Conservation (phyloP, 1,139 yeast species). For the Saccharomyces hybrid region DNA sequence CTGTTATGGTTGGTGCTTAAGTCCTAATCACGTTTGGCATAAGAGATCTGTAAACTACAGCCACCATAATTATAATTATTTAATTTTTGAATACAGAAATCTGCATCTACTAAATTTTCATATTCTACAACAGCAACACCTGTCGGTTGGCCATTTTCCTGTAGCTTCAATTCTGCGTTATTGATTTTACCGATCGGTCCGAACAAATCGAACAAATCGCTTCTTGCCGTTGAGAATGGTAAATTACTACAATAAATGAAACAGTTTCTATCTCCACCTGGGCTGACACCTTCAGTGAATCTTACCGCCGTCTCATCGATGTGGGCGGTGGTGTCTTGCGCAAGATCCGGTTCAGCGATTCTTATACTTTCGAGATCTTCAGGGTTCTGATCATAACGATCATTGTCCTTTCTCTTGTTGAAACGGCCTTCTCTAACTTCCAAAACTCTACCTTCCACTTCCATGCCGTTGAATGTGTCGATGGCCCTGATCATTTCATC, state of each 20-base stretch:
- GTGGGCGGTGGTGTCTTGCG: slow-evolving; percentile 5
- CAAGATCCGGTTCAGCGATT: slow-evolving; percentile 15
- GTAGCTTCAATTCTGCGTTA: slow-evolving; percentile 69
- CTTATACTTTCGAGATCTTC: slow-evolving; percentile 15
- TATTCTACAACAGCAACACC: slow-evolving; percentile 82
- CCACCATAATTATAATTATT: slow-evolving; percentile 78
- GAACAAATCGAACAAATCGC: slow-evolving; percentile 79
- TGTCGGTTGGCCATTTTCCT: slow-evolving; percentile 59
- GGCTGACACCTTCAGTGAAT: slow-evolving; percentile 20
- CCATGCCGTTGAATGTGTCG: slow-evolving; percentile 56
- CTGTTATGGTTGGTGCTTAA: slow-evolving; percentile 1
- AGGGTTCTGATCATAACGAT: slow-evolving; percentile 3
- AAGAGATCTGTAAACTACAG: slow-evolving; percentile 56
- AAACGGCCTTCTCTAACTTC: slow-evolving; percentile 63
- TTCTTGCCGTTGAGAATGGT: slow-evolving; percentile 82
- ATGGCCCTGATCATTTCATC: slow-evolving; percentile 61
- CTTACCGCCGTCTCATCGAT: slow-evolving; percentile 7
- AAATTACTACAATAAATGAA: slow-evolving; percentile 68
- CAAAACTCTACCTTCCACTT: slow-evolving; percentile 59
- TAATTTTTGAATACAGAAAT: slow-evolving; percentile 62
- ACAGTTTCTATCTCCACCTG: slow-evolving; percentile 52
- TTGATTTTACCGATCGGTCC: slow-evolving; percentile 75
- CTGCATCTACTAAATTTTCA: slow-evolving; percentile 60
- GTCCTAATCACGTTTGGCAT: slow-evolving; percentile 37
- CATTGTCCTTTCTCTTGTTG: slow-evolving; percentile 12